Evolutionary conservation across 352 stramenopile species (phyloP).

Genomic region (Albugo candida): DNA sequence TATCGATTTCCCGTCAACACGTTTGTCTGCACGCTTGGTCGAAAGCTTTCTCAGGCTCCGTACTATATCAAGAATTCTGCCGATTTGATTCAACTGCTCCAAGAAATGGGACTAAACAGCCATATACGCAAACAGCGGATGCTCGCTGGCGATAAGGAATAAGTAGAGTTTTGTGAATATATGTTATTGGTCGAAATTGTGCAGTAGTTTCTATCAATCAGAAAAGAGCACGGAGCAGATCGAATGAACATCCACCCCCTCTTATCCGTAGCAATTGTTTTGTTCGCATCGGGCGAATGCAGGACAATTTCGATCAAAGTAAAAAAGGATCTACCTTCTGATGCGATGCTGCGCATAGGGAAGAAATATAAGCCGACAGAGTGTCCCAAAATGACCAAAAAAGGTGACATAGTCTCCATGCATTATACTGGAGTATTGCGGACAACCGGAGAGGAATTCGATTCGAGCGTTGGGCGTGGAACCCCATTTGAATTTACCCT

Average conservation of each 20-base stretch:
- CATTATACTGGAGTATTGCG: conserved; percentile 91
- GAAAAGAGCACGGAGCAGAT: not conserved
- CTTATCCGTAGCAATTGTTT: conserved; percentile 12
- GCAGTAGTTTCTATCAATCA: not conserved
- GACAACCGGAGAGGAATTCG: conserved; percentile 94
- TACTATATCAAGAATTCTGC: conserved; percentile 79
- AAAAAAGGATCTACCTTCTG: conserved; percentile 47
- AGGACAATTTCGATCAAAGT: conserved; percentile 17
- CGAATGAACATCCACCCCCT: not conserved
- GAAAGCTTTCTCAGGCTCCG: conserved; percentile 62
- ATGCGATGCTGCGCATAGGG: conserved; percentile 51
- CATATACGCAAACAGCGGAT: conserved; percentile 54
- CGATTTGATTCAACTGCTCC: conserved; percentile 62
- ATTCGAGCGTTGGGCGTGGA: conserved; percentile 89
- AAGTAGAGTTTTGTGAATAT: not conserved
- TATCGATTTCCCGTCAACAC: conserved; percentile 70
- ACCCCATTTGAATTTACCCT: conserved; percentile 90
- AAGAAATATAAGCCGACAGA: conserved; percentile 57
- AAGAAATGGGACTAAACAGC: conserved; percentile 71
- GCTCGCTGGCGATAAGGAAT: conserved; percentile 8
- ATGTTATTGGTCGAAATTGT: not conserved
- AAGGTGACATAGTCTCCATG: conserved; percentile 83
- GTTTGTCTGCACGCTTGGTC: conserved; percentile 65
- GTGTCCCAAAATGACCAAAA: conserved; percentile 48
- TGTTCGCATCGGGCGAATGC: conserved; percentile 13